Evolutionary conservation across 202 grass and related monocot genomes (phyloP), one percentile per base, ranked within the genome.

Genomic region (Setaria viridis): DNA sequence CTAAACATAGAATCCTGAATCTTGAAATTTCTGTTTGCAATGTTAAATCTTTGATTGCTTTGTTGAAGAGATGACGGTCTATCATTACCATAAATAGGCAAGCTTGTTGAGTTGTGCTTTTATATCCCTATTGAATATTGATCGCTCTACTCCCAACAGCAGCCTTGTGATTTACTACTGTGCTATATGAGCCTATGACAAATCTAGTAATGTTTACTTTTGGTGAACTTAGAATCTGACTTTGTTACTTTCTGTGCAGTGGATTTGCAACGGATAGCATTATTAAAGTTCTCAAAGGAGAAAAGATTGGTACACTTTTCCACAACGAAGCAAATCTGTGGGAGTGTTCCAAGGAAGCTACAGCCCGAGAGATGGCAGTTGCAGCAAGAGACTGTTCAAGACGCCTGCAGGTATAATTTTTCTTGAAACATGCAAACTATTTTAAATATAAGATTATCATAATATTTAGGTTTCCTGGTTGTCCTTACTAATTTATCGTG

Each of bases 261-360:
- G 97, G 97, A 74, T 99, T 94, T 85, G 84, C 89, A 80, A 87
- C 77, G 70, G 94, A 97, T 89, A 99, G 85, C 82, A 94, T 99
- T 66, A 50, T 89, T 34, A 97, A 91, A 82, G 83, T 97, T 70
- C 87, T 99, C 45, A 81, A 86, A 87, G 97, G 97, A 85, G 90
- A 97, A 87, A 99, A 87, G 84, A 83, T 97, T 0, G 97, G 97
- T 62, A 99, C 97, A 8, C 87, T 99, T 51, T 99, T 99, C 57
- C 97, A 95, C 82, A 89, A 94, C 57, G 85, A 91, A 81, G 91
- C 93, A 87, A 91, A 75, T 80, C 73, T 77, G 13, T 96, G 91
- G 90, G 90, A 62, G 34, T 81, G 81, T 54, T 85, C 73, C 4
- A 90, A 90, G 83, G 90, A 87, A 79, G 85, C 81, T 60, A 89